Conservation (phyloP, 78 protist genomes). For the Dictyostelium intermedium region DNA sequence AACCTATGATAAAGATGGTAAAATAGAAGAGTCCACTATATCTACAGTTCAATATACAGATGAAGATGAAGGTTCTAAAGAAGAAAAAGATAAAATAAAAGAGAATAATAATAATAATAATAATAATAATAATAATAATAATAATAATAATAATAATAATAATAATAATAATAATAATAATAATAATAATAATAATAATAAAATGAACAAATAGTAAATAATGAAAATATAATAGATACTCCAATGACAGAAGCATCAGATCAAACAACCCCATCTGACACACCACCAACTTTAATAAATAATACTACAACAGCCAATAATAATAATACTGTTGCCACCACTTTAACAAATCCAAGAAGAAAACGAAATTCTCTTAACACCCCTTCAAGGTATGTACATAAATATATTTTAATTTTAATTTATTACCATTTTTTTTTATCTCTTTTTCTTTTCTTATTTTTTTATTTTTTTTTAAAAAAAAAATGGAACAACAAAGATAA, state of each 20-base stretch:
- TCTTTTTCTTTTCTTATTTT: not conserved
- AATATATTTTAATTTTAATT: not conserved
- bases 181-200: not conserved
- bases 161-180: not conserved
- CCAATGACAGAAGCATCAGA: constrained; percentile 6
- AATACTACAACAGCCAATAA: not conserved
- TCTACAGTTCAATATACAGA: not conserved
- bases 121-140: not conserved
- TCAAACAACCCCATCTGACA: not conserved
- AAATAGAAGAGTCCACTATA: not conserved
- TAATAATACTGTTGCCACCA: not conserved
- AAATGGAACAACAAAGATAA: not conserved
- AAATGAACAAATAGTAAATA: not conserved
- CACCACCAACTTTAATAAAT: not conserved
- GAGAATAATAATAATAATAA: not conserved
- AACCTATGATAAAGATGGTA: not conserved
- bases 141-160: not conserved
- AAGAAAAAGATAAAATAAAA: not conserved
- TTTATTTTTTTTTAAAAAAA: not conserved
- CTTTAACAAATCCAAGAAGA: not conserved
- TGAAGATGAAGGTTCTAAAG: not conserved
- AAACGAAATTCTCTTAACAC: not conserved
- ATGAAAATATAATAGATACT: not conserved
- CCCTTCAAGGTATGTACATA: not conserved
- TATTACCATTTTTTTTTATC: not conserved